Evolutionary conservation across 2,329 filamentous ascomycete genomes (phyloP).

Genomic region (Paramyrothecium sp.): DNA sequence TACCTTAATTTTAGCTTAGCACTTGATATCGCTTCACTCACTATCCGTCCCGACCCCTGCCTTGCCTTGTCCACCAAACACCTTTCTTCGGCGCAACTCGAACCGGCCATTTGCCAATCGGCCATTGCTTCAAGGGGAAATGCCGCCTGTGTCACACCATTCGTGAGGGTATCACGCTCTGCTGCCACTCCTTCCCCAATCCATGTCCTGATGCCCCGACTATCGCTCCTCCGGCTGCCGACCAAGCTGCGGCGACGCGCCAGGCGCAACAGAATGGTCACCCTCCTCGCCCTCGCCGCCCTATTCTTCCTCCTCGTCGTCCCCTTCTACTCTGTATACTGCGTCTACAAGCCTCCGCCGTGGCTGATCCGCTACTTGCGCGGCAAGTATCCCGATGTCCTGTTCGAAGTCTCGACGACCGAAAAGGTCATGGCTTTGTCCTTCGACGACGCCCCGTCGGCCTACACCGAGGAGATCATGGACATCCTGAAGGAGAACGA

Average conservation of each 20-base stretch:
- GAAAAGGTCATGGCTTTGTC: constrained; percentile 76
- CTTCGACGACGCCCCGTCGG: constrained; percentile 81
- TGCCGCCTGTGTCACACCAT: too few species aligned
- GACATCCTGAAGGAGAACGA: constrained; percentile 62
- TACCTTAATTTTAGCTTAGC: background rate
- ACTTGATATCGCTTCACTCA: too few species aligned
- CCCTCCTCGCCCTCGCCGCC: constrained; percentile 40
- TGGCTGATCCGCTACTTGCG: constrained; percentile 69
- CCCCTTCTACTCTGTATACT: constrained; percentile 53
- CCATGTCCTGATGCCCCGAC: constrained; percentile 31
- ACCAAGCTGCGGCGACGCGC: constrained; percentile 56
- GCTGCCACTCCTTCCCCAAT: background rate
- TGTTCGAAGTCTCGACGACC: constrained; percentile 64
- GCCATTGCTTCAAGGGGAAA: too few species aligned
- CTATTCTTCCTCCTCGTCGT: constrained; percentile 33
- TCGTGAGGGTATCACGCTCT: too few species aligned
- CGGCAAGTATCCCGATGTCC: constrained; percentile 71
- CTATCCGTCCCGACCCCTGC: background rate
- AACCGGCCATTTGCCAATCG: background rate
- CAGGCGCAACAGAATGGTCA: constrained; percentile 58
- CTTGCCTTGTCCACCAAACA: background rate
- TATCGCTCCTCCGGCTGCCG: constrained; percentile 52
- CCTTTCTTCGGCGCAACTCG: background rate
- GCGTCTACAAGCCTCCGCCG: constrained; percentile 79
- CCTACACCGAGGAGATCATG: constrained; percentile 69